phyloP scores from a whole-genome alignment of 1,139 yeast genomes.

The Pneumocystis sp. region DNA sequence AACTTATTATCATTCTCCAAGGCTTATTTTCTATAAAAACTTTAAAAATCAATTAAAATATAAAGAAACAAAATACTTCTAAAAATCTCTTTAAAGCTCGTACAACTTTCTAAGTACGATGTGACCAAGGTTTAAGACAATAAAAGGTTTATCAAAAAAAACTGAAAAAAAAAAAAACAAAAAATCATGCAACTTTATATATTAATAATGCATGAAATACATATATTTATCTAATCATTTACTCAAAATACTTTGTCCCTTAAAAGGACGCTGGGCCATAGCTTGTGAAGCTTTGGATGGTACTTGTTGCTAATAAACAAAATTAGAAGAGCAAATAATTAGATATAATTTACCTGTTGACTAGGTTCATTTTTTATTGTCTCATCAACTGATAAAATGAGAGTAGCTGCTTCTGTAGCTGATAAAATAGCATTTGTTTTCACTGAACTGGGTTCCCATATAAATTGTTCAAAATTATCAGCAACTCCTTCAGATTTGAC shows the following conservation, averaged over 20 bases:
- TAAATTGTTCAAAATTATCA: conserved; percentile 70
- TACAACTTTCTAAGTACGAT: not conserved
- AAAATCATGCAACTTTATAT: not conserved
- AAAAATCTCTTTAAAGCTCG: too few species aligned
- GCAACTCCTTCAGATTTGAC: conserved; percentile 70
- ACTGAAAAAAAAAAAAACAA: not conserved
- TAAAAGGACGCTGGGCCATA: not conserved
- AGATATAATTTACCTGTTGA: conserved; percentile 20
- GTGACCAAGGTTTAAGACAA: not conserved
- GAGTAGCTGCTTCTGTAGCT: conserved; percentile 95
- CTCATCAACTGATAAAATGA: conserved; percentile 86
- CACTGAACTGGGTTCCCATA: conserved; percentile 96
- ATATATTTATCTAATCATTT: not conserved
- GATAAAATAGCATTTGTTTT: conserved; percentile 85
- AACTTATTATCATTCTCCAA: not conserved
- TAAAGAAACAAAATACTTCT: not conserved
- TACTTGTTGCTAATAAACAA: conserved; percentile 1
- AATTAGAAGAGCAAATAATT: not conserved
- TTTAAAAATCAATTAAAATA: not conserved
- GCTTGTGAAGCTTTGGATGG: conserved; percentile 12
- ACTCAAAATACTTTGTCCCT: not conserved
- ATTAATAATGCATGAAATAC: not conserved
- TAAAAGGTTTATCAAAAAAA: not conserved
- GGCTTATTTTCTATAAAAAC: not conserved
- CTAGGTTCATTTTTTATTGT: conserved; percentile 73